Percentiles rank a stretch among this genome's conserved stretches.
These are phyloP conservation scores for Colletotrichum viniferum DNA, from an alignment of 2,329 filamentous ascomycete species.

Conservation along the genomic window DNA sequence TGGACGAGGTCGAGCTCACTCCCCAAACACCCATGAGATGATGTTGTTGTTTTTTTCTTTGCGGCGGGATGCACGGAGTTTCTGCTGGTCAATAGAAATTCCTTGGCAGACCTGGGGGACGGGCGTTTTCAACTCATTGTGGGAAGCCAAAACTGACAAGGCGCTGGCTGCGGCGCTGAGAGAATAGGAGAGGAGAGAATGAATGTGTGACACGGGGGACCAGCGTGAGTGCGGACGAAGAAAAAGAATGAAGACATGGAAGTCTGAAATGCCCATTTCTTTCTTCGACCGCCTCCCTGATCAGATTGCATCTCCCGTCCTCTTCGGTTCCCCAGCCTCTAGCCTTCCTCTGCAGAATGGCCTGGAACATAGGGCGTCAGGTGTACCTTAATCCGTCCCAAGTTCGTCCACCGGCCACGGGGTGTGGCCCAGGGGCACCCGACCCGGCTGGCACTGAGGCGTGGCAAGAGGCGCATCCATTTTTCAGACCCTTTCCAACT, in stretches of 20 bases:
- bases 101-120: not conserved
- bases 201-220: not conserved
- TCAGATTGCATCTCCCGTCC: not conserved
- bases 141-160: not conserved
- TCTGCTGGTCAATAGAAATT: not conserved
- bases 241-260: not conserved
- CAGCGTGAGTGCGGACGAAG: not conserved
- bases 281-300: not conserved
- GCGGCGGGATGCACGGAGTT: not conserved
- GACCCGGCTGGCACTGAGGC: not conserved
- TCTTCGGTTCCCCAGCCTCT: not conserved
- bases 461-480: constrained; percentile 5
- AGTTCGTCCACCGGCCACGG: not conserved
- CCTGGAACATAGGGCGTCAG: not conserved
- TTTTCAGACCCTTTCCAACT: not conserved
- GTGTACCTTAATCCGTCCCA: constrained; percentile 9
- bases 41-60: not conserved
- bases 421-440: not conserved
- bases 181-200: not conserved
- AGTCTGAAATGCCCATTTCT: not conserved
- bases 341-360: not conserved
- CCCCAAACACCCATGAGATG: not conserved
- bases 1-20: not conserved
- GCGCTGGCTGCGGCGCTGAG: not conserved
- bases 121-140: not conserved